Evolutionary conservation across 345 rosid genomes (phyloP), one percentile per base, ranked within the genome.

Genomic region (Arabidopsis suecica): DNA sequence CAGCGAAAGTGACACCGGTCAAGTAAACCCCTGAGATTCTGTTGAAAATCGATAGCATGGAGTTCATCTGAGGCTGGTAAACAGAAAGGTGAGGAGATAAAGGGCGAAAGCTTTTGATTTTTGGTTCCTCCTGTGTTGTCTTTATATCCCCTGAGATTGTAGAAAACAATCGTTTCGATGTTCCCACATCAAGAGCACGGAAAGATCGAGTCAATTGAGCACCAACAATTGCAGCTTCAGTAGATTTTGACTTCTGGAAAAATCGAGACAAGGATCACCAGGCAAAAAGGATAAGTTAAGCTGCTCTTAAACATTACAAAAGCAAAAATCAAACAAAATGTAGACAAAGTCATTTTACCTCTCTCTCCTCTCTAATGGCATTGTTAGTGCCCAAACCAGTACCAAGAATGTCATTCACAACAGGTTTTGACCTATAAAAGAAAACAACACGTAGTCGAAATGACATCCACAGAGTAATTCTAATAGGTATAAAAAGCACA

Each of bases 1-100:
- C 74, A 1, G 51, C 70, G 2, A 72, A 72, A 61, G 44, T 22
- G 73, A 78, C 78, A 51, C 81, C 81, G 1, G 81, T 78, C 70
- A 78, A 54, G 78, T 78, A 78, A 66, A 67, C 68, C 20, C 78
- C 81, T 3, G 81, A 78, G 70, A 78, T 78, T 78, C 81, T 78
- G 65, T 78, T 78, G 78, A 78, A 78, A 18, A 78, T 78, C 22
- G 81, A 78, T 13, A 78, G 30, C 81, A 78, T 78, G 54, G 78
- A 78, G 65, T 78, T 78, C 78, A 53, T 73, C 69, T 78, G 81
- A 67, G 81, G 81, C 78, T 78, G 78, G 61, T 78, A 78, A 54
- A 78, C 78, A 5, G 81, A 22, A 25, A 78, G 81, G 42, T 78
- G 81, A 67, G 81, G 81, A 61, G 78, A 72, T 3, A 78, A 7